Base-by-base conservation (phyloP, 2,329 filamentous ascomycete genomes). In the Samsoniella hepiali region DNA sequence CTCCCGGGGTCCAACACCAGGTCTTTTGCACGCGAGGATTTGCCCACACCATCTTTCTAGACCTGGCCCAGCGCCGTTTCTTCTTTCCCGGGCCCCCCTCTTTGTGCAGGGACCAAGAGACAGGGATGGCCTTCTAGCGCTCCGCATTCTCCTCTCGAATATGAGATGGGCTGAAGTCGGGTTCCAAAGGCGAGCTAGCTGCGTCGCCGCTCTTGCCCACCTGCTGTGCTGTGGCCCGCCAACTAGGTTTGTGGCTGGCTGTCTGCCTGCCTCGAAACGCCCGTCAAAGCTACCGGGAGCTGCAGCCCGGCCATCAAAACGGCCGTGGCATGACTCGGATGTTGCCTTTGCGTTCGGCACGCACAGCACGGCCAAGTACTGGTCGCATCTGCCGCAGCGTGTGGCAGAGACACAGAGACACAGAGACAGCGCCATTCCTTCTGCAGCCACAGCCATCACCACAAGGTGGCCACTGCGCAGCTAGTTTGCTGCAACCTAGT, bases 111-210 rank as follows among this genome's bases (percentile, higher is more conserved):
- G 40, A 49, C 31, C 42, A 22, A 55, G 31, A 49, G 31, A 32
- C 59, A 53, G 50, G 59, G 34, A 44, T 32, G 13, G 17, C 32
- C 27, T 47, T 40, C 31, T 55, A 62, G 51, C 40, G 59, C 40
- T 38, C 45, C 40, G 38, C 49, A 31, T 17, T 45, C 27, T 31
- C 49, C 59, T 56, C 51, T 15, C 7, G 32, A 42, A 55, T 49
- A 17, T 47, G 40, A 55, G 59, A 62, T 62, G 49, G 59, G 50
- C 59, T 62, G 31, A 56, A 56, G 31, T 38, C 56, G 40, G 31
- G 58, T 31, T 45, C 58, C 40, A 61, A 61, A 54, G 50, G 40
- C 40, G 59, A 62, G 40, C 51, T 62, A 62, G 49, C 31, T 61
- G 36, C 49, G 49, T 31, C 58, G 47, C 58, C 47, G 45, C 58